phyloP scores from a whole-genome alignment of 352 stramenopile species.

The Aphanomyces cochlioides region DNA sequence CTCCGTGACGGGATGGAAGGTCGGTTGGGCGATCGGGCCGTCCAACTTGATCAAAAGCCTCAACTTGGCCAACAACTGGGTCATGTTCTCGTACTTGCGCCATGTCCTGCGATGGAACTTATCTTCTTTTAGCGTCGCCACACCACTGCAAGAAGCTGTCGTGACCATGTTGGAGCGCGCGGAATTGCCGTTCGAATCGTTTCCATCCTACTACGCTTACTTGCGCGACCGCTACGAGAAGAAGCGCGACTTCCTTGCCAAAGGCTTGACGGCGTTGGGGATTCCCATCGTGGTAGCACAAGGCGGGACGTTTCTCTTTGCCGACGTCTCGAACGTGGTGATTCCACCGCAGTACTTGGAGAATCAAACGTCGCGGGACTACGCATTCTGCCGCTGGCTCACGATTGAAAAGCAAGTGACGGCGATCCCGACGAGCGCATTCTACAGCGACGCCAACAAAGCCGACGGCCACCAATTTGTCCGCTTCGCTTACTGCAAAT shows the following conservation, averaged over 20 bases:
- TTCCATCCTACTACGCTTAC: conserved; percentile 75
- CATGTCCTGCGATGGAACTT: neutral
- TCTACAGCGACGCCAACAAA: conserved; percentile 87
- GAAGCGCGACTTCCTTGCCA: conserved; percentile 60
- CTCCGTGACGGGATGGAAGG: conserved; percentile 90
- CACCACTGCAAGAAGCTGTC: conserved; percentile 81
- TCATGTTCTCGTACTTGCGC: conserved; percentile 49
- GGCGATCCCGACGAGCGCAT: conserved; percentile 88
- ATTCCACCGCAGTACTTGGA: conserved; percentile 51
- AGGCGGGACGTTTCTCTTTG: conserved; percentile 79
- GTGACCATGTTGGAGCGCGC: conserved; percentile 71
- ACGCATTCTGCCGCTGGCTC: conserved; percentile 90
- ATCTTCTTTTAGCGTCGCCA: conserved; percentile 53
- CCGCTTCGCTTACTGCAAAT: conserved; percentile 97
- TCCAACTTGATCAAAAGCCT: conserved; percentile 66
- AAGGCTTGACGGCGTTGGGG: conserved; percentile 49
- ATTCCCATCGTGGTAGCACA: conserved; percentile 60
- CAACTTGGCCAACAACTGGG: conserved; percentile 80
- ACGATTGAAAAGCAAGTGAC: conserved; percentile 89
- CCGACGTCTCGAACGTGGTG: conserved; percentile 62
- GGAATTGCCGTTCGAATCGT: conserved; percentile 64
- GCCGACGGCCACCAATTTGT: conserved; percentile 62
- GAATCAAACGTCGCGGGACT: conserved; percentile 76
- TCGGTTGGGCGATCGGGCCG: conserved; percentile 90
- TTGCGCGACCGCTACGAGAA: conserved; percentile 68